Conservation (phyloP, 2,329 filamentous ascomycete species). For the Cercospora sp. region DNA sequence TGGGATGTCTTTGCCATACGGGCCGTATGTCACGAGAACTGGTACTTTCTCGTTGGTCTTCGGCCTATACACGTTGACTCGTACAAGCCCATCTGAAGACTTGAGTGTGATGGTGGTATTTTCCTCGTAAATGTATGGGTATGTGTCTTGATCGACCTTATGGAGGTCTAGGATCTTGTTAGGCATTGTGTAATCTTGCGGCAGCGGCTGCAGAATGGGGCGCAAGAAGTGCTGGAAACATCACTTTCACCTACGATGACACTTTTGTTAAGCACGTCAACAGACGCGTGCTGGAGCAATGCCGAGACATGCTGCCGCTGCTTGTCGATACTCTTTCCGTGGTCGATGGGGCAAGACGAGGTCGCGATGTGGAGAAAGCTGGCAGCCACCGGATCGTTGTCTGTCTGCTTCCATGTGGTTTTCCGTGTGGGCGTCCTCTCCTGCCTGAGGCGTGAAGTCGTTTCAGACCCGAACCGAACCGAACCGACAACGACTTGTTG, state of each 20-base stretch:
- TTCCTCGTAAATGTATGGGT: conserved; percentile 38
- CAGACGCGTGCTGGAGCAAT: not conserved
- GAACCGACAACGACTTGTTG: not conserved
- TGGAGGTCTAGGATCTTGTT: conserved; percentile 37
- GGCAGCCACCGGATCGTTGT: not conserved
- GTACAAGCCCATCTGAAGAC: conserved; percentile 35
- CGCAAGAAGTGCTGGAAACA: not conserved
- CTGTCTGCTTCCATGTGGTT: not conserved
- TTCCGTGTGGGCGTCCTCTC: not conserved
- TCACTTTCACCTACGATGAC: not conserved
- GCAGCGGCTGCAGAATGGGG: not conserved
- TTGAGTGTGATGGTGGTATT: conserved; percentile 37
- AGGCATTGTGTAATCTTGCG: conserved; percentile 30
- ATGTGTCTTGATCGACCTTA: conserved; percentile 34
- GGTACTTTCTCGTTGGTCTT: conserved; percentile 49
- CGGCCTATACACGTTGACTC: conserved; percentile 40
- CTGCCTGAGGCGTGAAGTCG: not conserved
- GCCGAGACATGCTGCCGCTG: not conserved
- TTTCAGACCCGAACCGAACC: not conserved
- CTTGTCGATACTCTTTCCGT: not conserved
- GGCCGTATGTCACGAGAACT: conserved; percentile 69
- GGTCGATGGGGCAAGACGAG: not conserved
- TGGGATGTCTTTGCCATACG: conserved; percentile 71
- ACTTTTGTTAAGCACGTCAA: not conserved
- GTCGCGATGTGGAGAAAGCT: not conserved